phyloP scores from a whole-genome alignment of 352 stramenopile species.

The Phytophthora megakarya region DNA sequence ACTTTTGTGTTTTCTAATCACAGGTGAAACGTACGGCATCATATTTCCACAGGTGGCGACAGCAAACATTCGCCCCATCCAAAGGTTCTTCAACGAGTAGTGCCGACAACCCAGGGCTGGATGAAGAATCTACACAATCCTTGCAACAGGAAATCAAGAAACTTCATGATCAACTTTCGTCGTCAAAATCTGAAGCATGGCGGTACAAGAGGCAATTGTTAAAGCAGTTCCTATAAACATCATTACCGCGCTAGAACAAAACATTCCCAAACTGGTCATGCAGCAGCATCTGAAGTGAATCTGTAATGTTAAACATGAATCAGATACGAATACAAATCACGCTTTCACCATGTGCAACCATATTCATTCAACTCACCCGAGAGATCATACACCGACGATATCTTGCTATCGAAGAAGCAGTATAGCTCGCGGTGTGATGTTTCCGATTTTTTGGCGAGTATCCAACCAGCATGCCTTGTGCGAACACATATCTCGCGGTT shows the following conservation, averaged over 20 bases:
- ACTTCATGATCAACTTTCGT: constrained; percentile 66
- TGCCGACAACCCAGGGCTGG: constrained; percentile 2
- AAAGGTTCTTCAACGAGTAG: background rate
- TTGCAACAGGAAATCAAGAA: constrained; percentile 74
- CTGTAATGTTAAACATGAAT: constrained; percentile 34
- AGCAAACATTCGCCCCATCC: constrained; percentile 3
- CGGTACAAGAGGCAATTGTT: constrained; percentile 80
- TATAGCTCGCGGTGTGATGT: constrained; percentile 58
- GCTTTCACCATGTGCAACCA: background rate
- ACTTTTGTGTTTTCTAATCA: background rate
- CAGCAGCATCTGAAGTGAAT: constrained; percentile 50
- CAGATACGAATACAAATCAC: background rate
- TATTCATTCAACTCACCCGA: constrained; percentile 39
- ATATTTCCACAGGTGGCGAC: constrained; percentile 47
- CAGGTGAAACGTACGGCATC: constrained; percentile 46
- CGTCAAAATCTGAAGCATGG: constrained; percentile 74
- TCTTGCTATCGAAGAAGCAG: constrained; percentile 66
- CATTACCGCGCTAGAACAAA: constrained; percentile 36
- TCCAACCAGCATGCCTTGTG: constrained; percentile 60
- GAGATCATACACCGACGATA: constrained; percentile 57
- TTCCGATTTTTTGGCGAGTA: constrained; percentile 55
- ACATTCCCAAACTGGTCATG: constrained; percentile 64
- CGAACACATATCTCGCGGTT: constrained; percentile 61
- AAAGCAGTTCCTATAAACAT: constrained; percentile 62
- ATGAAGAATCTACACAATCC: constrained; percentile 37